These are phyloP conservation scores for Melanomma pulvis-pyrius DNA, from an alignment of 495 filamentous ascomycete species.

Conservation along the genomic window DNA sequence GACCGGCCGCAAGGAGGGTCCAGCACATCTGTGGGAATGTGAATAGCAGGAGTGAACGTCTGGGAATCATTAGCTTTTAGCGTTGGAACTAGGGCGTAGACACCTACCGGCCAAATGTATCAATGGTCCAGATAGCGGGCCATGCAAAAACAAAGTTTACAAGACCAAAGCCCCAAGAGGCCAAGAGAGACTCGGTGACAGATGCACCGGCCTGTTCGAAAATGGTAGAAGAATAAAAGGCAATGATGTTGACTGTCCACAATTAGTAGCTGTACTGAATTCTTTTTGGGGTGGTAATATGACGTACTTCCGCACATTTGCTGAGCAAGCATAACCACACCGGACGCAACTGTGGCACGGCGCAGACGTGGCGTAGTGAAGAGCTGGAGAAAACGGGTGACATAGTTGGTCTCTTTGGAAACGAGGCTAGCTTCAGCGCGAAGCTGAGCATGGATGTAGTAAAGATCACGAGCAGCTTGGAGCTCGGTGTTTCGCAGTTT, in stretches of 20 bases:
- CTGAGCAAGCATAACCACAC: conserved; percentile 69
- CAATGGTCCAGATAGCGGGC: conserved; percentile 67
- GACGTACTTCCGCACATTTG: conserved; percentile 35
- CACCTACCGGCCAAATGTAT: conserved; percentile 46
- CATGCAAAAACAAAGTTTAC: conserved; percentile 67
- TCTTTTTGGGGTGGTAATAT: conserved; percentile 36
- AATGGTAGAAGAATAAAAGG: conserved; percentile 59
- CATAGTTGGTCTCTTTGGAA: conserved; percentile 52
- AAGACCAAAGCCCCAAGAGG: conserved; percentile 63
- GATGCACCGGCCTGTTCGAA: conserved; percentile 59
- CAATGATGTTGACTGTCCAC: conserved; percentile 41
- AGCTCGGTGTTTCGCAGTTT: conserved; percentile 61
- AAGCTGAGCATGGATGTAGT: conserved; percentile 66
- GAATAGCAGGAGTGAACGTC: conserved; percentile 34
- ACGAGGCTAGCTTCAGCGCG: conserved; percentile 56
- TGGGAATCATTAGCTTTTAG: not conserved
- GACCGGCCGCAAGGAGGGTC: conserved; percentile 44
- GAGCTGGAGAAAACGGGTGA: conserved; percentile 62
- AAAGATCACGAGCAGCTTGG: conserved; percentile 68
- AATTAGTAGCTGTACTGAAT: not conserved
- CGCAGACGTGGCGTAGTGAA: conserved; percentile 71
- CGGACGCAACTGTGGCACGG: conserved; percentile 66
- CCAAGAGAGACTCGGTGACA: conserved; percentile 52
- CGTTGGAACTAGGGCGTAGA: not conserved
- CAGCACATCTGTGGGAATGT: conserved; percentile 47